Percentiles rank a stretch among this genome's conserved stretches.
Evolutionary conservation across 306 rosid species (phyloP).

Genomic region (Gastrolobium bilobum): DNA sequence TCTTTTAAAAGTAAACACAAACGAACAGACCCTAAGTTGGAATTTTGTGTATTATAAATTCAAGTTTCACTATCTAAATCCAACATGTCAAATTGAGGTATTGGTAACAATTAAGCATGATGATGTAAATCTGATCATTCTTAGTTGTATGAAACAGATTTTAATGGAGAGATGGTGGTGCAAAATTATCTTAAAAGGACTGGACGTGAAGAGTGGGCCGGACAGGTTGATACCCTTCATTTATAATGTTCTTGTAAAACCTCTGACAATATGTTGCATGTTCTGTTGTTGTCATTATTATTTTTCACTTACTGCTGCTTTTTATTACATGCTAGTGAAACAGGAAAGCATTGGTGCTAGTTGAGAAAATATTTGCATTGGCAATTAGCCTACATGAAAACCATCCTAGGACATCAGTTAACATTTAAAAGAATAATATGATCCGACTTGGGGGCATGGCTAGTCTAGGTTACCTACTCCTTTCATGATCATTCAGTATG

Average conservation of each 20-base stretch:
- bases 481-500: slow-evolving; percentile 26
- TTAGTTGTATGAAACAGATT: slow-evolving; percentile 72
- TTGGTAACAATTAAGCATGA: slow-evolving; percentile 14
- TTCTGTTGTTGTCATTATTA: slow-evolving; percentile 2
- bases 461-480: slow-evolving; percentile 28
- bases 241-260: slow-evolving; percentile 36
- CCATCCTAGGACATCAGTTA: neutral
- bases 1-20: neutral
- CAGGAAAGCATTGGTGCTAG: neutral
- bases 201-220: slow-evolving; percentile 88
- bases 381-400: slow-evolving; percentile 11
- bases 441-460: slow-evolving; percentile 21
- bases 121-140: slow-evolving; percentile 37
- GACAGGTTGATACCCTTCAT: slow-evolving; percentile 69
- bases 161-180: slow-evolving; percentile 89
- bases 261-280: slow-evolving; percentile 6
- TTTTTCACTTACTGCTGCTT: slow-evolving; percentile 5
- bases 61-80: slow-evolving; percentile 15
- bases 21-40: neutral
- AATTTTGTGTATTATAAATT: slow-evolving; percentile 1
- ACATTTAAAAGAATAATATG: neutral
- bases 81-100: slow-evolving; percentile 26
- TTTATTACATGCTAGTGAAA: slow-evolving; percentile 22
- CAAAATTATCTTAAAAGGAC: slow-evolving; percentile 86
- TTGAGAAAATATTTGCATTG: slow-evolving; percentile 29